A percentile compares a stretch with the other conserved stretches of the same genome.
Conservation (phyloP, 2,329 filamentous ascomycete species). For the Seiridium unicorne region DNA sequence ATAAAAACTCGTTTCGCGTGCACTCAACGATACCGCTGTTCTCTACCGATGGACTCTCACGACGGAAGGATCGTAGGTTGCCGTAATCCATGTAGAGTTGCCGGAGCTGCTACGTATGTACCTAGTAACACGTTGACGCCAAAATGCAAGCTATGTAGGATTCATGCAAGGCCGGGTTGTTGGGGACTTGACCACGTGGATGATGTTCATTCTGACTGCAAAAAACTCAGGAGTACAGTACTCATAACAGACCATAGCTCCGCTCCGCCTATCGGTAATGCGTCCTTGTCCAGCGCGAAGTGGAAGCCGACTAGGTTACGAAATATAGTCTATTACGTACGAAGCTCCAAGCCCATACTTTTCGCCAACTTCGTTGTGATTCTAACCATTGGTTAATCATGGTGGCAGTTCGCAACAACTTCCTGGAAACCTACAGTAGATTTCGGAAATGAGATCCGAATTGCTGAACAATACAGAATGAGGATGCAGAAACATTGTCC, state of each 20-base stretch:
- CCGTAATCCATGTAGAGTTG: too few species aligned
- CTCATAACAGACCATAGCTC: background rate
- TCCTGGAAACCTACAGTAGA: background rate
- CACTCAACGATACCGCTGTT: too few species aligned
- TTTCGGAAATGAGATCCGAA: too few species aligned
- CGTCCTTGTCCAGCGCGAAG: background rate
- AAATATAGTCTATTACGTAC: background rate
- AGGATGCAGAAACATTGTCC: background rate
- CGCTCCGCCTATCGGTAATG: background rate
- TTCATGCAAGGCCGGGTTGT: background rate
- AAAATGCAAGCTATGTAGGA: background rate
- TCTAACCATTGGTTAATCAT: background rate
- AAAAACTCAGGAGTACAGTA: background rate
- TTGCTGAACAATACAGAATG: too few species aligned
- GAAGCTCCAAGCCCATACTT: background rate
- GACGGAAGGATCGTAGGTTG: too few species aligned
- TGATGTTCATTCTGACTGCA: slow-evolving; percentile 19
- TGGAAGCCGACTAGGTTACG: background rate
- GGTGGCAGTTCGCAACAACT: background rate
- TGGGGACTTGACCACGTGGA: slow-evolving; percentile 13
- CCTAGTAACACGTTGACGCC: background rate
- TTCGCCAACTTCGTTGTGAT: background rate
- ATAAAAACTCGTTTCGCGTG: too few species aligned
- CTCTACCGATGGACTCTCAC: too few species aligned
- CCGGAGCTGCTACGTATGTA: background rate